Conservation (phyloP, 495 filamentous ascomycete species). For the Lineolata rhizophorae region DNA sequence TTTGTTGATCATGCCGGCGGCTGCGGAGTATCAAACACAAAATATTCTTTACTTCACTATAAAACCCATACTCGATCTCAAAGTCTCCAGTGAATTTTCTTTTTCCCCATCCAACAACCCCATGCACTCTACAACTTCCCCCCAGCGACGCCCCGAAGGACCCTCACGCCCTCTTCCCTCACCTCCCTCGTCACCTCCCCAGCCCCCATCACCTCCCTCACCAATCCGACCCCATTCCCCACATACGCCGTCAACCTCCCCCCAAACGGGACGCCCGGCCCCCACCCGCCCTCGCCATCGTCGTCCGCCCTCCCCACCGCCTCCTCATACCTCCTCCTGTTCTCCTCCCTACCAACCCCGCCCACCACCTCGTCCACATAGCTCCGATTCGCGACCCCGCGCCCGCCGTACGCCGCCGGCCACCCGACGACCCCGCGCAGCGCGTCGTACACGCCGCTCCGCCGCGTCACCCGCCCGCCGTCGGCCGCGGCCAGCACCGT, state of each 20-base stretch:
- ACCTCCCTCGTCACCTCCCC: constrained; percentile 24
- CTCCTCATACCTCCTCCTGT: constrained; percentile 35
- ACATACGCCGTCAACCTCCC: constrained; percentile 55
- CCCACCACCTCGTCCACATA: constrained; percentile 32
- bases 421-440: constrained; percentile 46
- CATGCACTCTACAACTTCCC: no score
- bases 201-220: constrained; percentile 23
- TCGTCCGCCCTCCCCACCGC: constrained; percentile 17
- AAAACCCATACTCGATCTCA: no score
- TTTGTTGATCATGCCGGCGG: no score
- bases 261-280: no score
- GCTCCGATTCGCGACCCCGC: constrained; percentile 39
- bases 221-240: constrained; percentile 28
- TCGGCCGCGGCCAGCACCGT: constrained; percentile 37
- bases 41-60: no score
- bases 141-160: no score
- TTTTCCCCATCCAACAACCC: no score
- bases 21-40: no score
- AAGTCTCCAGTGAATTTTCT: no score
- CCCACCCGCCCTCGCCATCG: constrained; percentile 29
- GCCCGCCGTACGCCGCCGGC: constrained; percentile 39
- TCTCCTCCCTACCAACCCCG: constrained; percentile 33
- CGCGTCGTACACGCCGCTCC: constrained; percentile 49
- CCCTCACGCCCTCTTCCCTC: no score
- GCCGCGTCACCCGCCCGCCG: constrained; percentile 38